These are phyloP conservation scores for Fusarium annulatum DNA, from an alignment of 2,329 filamentous ascomycete species.

Conservation along the genomic window DNA sequence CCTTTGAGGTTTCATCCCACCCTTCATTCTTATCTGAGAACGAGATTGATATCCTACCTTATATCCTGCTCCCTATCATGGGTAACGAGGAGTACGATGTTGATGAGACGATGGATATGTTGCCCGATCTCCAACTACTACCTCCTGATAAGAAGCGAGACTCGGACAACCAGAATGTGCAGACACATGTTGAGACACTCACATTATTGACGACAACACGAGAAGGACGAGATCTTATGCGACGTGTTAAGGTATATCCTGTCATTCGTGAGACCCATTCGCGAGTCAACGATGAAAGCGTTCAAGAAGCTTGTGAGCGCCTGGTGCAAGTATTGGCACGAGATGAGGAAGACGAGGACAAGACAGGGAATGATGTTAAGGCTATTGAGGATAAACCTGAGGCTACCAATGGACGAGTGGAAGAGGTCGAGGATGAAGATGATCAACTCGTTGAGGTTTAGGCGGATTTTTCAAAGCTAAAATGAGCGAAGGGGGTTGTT, in stretches of 20 bases:
- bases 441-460: constrained; percentile 67
- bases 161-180: constrained; percentile 77
- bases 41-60: constrained; percentile 84
- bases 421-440: constrained; percentile 63
- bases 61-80: constrained; percentile 87
- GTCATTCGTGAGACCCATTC: constrained; percentile 88
- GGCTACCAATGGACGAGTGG: constrained; percentile 53
- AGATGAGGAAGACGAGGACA: constrained; percentile 69
- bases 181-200: constrained; percentile 90
- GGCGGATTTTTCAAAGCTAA: background rate
- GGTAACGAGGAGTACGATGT: constrained; percentile 89
- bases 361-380: constrained; percentile 50
- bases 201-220: constrained; percentile 83
- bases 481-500: background rate
- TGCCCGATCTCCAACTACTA: constrained; percentile 89
- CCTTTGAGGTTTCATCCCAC: constrained; percentile 84
- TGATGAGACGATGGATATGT: constrained; percentile 87
- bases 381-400: constrained; percentile 51
- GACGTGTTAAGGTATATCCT: constrained; percentile 85
- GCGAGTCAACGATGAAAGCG: constrained; percentile 79
- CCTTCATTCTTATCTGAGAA: constrained; percentile 75
- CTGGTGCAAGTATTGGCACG: constrained; percentile 90
- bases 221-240: constrained; percentile 78
- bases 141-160: constrained; percentile 92
- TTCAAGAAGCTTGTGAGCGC: constrained; percentile 86